A percentile compares a stretch with the other conserved stretches of the same genome.
Conservation (phyloP, 2,329 filamentous ascomycete genomes). For the Fonsecaea pedrosoi region DNA sequence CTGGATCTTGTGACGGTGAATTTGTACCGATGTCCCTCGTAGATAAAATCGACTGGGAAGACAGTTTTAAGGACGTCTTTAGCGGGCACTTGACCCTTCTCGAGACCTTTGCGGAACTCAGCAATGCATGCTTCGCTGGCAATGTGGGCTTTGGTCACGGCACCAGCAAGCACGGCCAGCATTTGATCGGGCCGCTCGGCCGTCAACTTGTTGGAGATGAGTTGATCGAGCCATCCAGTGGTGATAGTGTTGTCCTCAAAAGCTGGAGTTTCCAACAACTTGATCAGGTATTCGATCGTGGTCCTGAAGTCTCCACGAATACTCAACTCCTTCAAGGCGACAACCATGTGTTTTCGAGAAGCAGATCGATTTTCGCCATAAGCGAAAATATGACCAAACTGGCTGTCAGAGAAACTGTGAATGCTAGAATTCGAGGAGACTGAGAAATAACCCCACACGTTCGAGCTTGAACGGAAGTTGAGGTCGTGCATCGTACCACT, state of each 20-base stretch:
- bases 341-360: slow-evolving; percentile 98
- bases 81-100: slow-evolving; percentile 95
- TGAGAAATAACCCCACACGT: slow-evolving; percentile 99
- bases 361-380: slow-evolving; percentile 97
- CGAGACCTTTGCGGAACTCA: slow-evolving; percentile 85
- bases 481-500: slow-evolving; percentile 98
- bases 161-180: slow-evolving; percentile 93
- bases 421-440: slow-evolving; percentile 96
- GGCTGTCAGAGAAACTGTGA: slow-evolving; percentile 98
- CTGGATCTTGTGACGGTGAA: slow-evolving; percentile 96
- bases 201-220: slow-evolving; percentile 96
- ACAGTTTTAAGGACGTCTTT: slow-evolving; percentile 98
- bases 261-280: slow-evolving; percentile 95
- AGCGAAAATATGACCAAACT: slow-evolving; percentile 99
- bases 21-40: slow-evolving; percentile 95
- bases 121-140: slow-evolving; percentile 87
- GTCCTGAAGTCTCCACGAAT: slow-evolving; percentile 99
- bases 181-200: slow-evolving; percentile 93
- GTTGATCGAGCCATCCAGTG: slow-evolving; percentile 97
- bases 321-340: slow-evolving; percentile 96
- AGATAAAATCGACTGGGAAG: slow-evolving; percentile 98
- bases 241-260: slow-evolving; percentile 99
- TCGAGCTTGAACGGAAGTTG: slow-evolving; percentile 98
- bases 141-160: slow-evolving; percentile 91
- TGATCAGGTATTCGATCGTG: slow-evolving; percentile 98